Evolutionary conservation across 805 yeast genomes (phyloP), one percentile per base, ranked within the genome.

Genomic region (Kodamaea fukazawae): DNA sequence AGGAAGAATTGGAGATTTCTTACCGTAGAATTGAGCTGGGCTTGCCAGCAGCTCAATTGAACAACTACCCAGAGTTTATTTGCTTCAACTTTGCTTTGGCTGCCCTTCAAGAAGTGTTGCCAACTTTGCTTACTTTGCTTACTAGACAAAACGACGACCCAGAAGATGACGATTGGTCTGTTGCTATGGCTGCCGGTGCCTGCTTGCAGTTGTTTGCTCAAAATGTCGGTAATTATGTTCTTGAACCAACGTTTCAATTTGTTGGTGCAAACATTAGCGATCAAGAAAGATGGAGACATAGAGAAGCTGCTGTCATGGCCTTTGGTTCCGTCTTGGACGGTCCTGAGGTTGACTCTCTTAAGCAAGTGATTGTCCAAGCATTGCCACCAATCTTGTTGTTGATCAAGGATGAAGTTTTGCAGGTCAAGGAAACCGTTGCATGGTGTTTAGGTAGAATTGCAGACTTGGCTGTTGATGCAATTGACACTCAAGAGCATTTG

Each of bases 221-320:
- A 61, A 80, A 84, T 55, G 86, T 95, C 36, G 95, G 91, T 10
- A 81, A 84, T 57, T 81, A 81, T 49, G 90, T 93, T 28, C 87
- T 91, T 32, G 86, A 81, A 47, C 91, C 95, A 30, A 86, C 96
- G 4, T 65, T 93, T 47, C 75, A 73, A 41, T 93, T 89, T 68
- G 96, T 93, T 23, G 90, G 83, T 51, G 71, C 76, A 33, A 85
- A 86, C 57, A 75, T 93, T 39, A 67, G 71, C 42, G 56, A 55
- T 46, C 34, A 46, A 10, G 58, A 57, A 9, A 49, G 49, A 38
- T 93, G 99, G 99, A 79, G 93, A 63, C 67, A 78, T 40, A 82
- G 96, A 54, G 99, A 93, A 67, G 98, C 98, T 17, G 95, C 98
- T 2, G 96, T 93, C 4, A 93, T 93, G 99, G 97, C 99, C 0